Evolutionary conservation across 495 filamentous ascomycete genomes (phyloP).

Genomic region (Aspergillus olivimuriae): DNA sequence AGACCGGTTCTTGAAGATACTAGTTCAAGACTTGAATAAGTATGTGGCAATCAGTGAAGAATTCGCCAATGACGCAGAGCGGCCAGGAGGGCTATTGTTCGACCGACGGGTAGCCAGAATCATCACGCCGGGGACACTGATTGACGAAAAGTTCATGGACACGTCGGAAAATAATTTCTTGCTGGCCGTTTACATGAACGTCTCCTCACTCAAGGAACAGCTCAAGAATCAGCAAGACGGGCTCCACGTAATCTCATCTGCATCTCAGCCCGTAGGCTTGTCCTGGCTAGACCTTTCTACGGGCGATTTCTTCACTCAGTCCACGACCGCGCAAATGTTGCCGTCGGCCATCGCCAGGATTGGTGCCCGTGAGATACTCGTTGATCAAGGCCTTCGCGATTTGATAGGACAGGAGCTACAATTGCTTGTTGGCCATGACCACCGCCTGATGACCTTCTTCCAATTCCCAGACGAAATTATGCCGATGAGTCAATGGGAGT

Average conservation of each 20-base stretch:
- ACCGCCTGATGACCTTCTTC: slow-evolving; percentile 41
- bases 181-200: slow-evolving; percentile 60
- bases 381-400: slow-evolving; percentile 56
- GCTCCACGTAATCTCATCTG: slow-evolving; percentile 32
- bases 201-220: slow-evolving; percentile 14
- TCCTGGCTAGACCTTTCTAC: slow-evolving; percentile 96
- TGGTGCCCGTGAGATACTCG: slow-evolving; percentile 75
- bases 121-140: slow-evolving; percentile 88
- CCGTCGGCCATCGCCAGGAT: slow-evolving; percentile 75
- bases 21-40: slow-evolving; percentile 84
- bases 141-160: slow-evolving; percentile 96
- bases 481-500: slow-evolving; percentile 58
- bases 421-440: slow-evolving; percentile 36
- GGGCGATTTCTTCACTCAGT: slow-evolving; percentile 84
- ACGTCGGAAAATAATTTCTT: slow-evolving; percentile 88
- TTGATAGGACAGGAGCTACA: slow-evolving; percentile 34
- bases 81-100: slow-evolving; percentile 71
- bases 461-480: slow-evolving; percentile 22
- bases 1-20: slow-evolving; percentile 82
- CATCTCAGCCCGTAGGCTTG: slow-evolving; percentile 57
- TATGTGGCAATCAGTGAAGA: slow-evolving; percentile 95
- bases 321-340: slow-evolving; percentile 64
- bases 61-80: slow-evolving; percentile 61
- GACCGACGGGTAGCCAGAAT: slow-evolving; percentile 79
- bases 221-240: slow-evolving; percentile 14